Base-by-base conservation (phyloP, 2,329 filamentous ascomycete species). In the Alternaria panax region DNA sequence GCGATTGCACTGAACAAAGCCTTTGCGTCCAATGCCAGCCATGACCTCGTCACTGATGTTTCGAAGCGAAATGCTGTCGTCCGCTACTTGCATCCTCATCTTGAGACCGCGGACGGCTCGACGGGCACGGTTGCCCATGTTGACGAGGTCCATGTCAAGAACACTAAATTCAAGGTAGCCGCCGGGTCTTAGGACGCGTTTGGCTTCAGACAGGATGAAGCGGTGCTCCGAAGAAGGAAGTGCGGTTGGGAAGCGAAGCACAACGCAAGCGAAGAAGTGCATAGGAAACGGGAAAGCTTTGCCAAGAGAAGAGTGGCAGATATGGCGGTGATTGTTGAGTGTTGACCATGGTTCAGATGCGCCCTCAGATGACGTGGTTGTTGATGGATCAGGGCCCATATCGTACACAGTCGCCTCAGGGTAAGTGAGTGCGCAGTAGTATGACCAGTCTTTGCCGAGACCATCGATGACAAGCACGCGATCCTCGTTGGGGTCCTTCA, bases 361-460 rank as follows among this genome's bases (percentile, higher is more conserved):
- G n/a, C 56, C 64, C 34, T 60, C 59, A 27, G 51, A 54, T 24
- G 64, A 40, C 7, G 64, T 40, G 9, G 67, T 56, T 7, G 73
- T 66, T 4, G 72, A 71, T 41, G 71, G 62, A 25, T 70, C 68
- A 41, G 76, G 72, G 4, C 79, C 79, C 24, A 94, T 83, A 72
- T 93, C 92, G 80, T 92, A 94, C 63, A 95, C 90, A 2, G 87
- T 89, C 0, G 89, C 89, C 0, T 84, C 83, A 0, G 90, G 89
- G 65, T 94, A 94, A 1, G 90, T 92, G 72, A 93, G 87, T 7
- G 92, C 90, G 20, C 91, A 91, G 68, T 93, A 94, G 75, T 92
- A 93, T 0, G 91, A 93, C 92, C 92, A 95, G 72, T 95, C 92
- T 71, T 93, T 93, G n/a, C 92, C 92, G 28, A 95, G 87, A 5